A percentile compares a stretch with the other conserved stretches of the same genome.
Evolutionary conservation across 768 basidiomycete species (phyloP).

Genomic region (Collybiopsis confluens): DNA sequence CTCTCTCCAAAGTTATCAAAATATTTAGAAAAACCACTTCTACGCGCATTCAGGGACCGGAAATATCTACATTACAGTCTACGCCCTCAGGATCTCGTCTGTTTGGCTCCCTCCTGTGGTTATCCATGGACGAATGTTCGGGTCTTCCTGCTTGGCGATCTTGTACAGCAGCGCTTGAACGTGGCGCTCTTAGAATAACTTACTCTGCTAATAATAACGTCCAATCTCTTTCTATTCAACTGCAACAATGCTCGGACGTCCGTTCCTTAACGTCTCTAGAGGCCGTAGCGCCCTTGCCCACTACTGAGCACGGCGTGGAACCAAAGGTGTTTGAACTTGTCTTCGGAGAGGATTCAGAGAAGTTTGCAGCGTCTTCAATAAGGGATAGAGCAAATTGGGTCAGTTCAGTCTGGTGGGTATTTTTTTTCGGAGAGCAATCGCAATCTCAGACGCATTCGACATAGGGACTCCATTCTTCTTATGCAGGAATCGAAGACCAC

Average conservation of each 20-base stretch:
- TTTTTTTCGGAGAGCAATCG: background rate
- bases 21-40: constrained; percentile 49
- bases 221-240: constrained; percentile 36
- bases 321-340: constrained; percentile 61
- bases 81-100: constrained; percentile 5
- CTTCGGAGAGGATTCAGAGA: constrained; percentile 49
- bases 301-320: constrained; percentile 30
- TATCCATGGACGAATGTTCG: constrained; percentile 27
- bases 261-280: constrained; percentile 48
- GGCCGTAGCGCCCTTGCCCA: constrained; percentile 39
- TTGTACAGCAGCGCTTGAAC: constrained; percentile 34
- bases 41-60: constrained; percentile 12
- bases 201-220: constrained; percentile 37
- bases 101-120: constrained; percentile 45
- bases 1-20: constrained; percentile 58
- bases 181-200: constrained; percentile 39
- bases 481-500: constrained; percentile 16
- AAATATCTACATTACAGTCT: constrained; percentile 4
- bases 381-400: constrained; percentile 71
- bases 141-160: constrained; percentile 44
- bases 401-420: constrained; percentile 63
- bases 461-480: constrained; percentile 56
- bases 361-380: constrained; percentile 58
- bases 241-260: constrained; percentile 57
- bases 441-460: constrained; percentile 3